A percentile compares a stretch with the other conserved stretches of the same genome.
Conservation (phyloP, 2,329 filamentous ascomycete species). For the Cordyceps cateniannulata region DNA sequence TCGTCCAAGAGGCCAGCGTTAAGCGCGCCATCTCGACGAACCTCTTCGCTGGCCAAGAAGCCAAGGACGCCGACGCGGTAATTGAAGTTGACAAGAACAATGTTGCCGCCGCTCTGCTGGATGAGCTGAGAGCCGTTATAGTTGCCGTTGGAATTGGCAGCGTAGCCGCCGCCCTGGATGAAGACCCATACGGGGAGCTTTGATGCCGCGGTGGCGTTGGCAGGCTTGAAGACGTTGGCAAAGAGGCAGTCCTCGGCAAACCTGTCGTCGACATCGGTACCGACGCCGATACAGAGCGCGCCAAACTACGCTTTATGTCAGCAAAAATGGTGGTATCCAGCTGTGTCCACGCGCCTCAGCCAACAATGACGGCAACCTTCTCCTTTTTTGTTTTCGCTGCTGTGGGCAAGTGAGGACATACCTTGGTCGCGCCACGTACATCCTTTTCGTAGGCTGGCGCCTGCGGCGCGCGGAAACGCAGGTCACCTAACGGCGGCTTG, state of each 20-base stretch:
- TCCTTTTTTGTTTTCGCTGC: background rate
- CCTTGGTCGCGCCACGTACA: constrained; percentile 30
- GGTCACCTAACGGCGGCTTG: constrained; percentile 40
- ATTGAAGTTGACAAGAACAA: constrained; percentile 56
- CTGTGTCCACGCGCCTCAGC: background rate
- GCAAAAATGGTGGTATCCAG: background rate
- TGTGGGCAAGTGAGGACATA: constrained; percentile 17
- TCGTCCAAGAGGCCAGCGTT: constrained; percentile 62
- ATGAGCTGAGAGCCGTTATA: constrained; percentile 45
- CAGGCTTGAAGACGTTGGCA: constrained; percentile 42
- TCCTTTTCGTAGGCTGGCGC: constrained; percentile 30
- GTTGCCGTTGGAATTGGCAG: constrained; percentile 41
- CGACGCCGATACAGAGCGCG: constrained; percentile 35
- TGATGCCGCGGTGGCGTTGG: constrained; percentile 19
- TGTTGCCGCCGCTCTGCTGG: constrained; percentile 33
- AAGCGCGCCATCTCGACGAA: constrained; percentile 48
- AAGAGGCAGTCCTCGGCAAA: constrained; percentile 40
- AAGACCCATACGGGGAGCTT: constrained; percentile 34
- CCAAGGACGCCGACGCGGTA: constrained; percentile 58
- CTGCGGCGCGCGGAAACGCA: constrained; percentile 45
- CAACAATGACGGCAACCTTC: background rate
- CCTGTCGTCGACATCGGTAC: constrained; percentile 19
- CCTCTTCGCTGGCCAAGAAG: constrained; percentile 52
- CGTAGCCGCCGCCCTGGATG: constrained; percentile 41
- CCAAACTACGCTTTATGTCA: constrained; percentile 29